Conservation (phyloP, 1,284 basidiomycete species). For the Ceratobasidium sp. region DNA sequence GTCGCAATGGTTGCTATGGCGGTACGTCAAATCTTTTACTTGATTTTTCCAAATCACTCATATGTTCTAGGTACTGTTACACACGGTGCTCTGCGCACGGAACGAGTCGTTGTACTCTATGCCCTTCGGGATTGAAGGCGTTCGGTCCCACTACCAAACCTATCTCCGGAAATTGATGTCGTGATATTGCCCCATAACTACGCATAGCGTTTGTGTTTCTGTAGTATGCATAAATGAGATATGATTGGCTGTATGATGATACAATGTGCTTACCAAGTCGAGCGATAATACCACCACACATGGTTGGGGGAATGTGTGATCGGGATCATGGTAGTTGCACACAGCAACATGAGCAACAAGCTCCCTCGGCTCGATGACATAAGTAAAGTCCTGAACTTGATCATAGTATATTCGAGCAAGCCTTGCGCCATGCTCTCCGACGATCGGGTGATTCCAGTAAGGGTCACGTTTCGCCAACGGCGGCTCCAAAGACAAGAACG, state of each 20-base stretch:
- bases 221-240: not conserved
- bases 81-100: no score
- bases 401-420: not conserved
- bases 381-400: not conserved
- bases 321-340: not conserved
- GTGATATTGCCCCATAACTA: no score
- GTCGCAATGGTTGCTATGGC: no score
- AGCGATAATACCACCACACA: slow-evolving; percentile 8
- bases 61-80: no score
- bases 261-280: slow-evolving; percentile 4
- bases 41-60: no score
- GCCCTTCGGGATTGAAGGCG: no score
- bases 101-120: no score
- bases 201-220: slow-evolving; percentile 16
- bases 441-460: not conserved
- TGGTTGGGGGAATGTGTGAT: not conserved
- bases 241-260: not conserved
- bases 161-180: no score
- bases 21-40: no score
- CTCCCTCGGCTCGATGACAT: not conserved
- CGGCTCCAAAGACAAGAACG: not conserved
- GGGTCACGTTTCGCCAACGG: not conserved
- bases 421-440: not conserved
- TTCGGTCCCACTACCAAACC: no score
- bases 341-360: not conserved